A percentile compares a stretch with the other conserved stretches of the same genome.
phyloP scores from a whole-genome alignment of 2,329 filamentous ascomycete species.

The Neofusicoccum ribis region DNA sequence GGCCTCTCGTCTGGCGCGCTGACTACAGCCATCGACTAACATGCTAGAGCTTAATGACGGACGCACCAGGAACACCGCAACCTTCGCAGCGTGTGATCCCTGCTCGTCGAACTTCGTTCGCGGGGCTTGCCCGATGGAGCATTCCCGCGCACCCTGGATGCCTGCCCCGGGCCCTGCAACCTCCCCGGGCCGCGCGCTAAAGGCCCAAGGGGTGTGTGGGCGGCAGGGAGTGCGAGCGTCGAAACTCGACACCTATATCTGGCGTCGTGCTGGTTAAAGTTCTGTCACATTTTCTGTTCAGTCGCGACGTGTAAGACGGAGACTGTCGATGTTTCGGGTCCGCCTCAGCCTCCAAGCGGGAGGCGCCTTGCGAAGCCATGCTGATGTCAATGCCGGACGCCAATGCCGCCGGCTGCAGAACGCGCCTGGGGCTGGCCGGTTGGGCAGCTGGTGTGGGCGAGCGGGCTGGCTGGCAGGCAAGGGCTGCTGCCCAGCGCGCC shows the following conservation, averaged over 20 bases:
- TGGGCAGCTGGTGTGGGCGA: background rate
- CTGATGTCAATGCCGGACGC: constrained; percentile 4
- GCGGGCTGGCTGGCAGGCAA: background rate
- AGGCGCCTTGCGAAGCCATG: constrained; percentile 2
- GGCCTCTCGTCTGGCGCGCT: background rate
- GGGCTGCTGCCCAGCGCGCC: background rate
- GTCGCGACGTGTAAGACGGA: constrained; percentile 17
- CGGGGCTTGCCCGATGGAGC: background rate
- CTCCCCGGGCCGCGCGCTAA: background rate
- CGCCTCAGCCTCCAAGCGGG: constrained; percentile 11
- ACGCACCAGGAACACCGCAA: constrained; percentile 13
- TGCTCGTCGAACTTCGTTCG: background rate
- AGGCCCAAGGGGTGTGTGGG: constrained; percentile 21
- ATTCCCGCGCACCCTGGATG: constrained; percentile 7
- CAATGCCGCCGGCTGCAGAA: constrained; percentile 3
- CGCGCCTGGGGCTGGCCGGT: background rate
- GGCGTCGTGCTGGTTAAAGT: constrained; percentile 13
- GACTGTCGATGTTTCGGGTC: constrained; percentile 15
- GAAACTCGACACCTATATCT: background rate
- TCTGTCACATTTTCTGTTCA: constrained; percentile 14
- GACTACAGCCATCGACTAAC: constrained; percentile 4
- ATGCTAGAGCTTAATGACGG: background rate
- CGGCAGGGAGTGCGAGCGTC: constrained; percentile 7
- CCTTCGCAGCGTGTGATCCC: background rate
- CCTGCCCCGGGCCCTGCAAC: constrained; percentile 4